Evolutionary conservation across 148 eudicot species (phyloP).

Genomic region (Salicornia ramosissima): DNA sequence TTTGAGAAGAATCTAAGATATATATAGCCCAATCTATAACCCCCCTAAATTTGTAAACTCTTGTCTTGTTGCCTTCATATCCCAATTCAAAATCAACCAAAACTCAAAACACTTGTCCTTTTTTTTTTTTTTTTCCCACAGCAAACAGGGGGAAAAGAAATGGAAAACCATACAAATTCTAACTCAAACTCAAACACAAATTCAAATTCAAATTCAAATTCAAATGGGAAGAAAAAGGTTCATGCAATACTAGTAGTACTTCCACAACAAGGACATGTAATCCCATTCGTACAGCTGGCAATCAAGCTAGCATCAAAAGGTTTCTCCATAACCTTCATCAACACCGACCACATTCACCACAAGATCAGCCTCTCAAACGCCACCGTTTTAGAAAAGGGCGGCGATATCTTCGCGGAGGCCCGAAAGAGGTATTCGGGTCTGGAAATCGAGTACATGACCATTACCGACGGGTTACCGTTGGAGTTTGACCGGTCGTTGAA

Average conservation of each 20-base stretch:
- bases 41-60: not conserved
- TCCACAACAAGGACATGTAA: constrained; percentile 64
- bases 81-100: not conserved
- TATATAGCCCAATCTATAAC: too few relatives aligned
- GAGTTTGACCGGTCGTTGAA: constrained; percentile 27
- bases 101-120: not conserved
- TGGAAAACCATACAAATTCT: not conserved
- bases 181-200: not conserved
- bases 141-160: not conserved
- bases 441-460: constrained; percentile 41
- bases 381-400: not conserved
- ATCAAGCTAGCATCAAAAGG: constrained; percentile 63
- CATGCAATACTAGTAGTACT: constrained; percentile 47
- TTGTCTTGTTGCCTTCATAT: not conserved
- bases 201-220: not conserved
- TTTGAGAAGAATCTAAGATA: too few relatives aligned
- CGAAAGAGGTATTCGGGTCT: constrained; percentile 6
- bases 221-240: constrained; percentile 14
- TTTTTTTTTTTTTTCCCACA: too few relatives aligned
- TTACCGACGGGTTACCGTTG: constrained; percentile 21
- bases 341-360: constrained; percentile 60
- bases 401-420: constrained; percentile 44
- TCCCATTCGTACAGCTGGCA: constrained; percentile 57
- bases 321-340: constrained; percentile 58
- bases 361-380: constrained; percentile 26